phyloP scores from a whole-genome alignment of 2,329 filamentous ascomycete species.

The Diaporthe destruens region DNA sequence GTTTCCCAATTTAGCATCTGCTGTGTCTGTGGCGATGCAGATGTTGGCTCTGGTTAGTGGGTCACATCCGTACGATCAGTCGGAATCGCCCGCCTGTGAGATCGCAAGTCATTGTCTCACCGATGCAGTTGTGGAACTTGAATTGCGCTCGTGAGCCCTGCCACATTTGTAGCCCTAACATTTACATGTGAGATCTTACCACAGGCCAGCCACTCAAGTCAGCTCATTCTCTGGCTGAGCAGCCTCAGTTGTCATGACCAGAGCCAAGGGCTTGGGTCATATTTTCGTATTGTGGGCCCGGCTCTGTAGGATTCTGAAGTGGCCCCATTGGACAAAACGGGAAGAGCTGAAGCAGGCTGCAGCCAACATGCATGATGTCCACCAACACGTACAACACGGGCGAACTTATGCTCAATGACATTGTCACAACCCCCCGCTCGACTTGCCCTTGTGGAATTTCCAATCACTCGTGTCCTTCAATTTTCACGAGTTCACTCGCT shows the following conservation, averaged over 20 bases:
- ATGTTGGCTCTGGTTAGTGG: neutral
- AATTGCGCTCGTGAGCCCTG: too few relatives aligned
- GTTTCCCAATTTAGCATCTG: neutral
- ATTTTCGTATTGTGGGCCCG: neutral
- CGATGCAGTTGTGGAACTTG: neutral
- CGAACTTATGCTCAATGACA: constrained; percentile 13
- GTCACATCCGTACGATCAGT: neutral
- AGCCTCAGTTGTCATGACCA: neutral
- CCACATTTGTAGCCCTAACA: neutral
- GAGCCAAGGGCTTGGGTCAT: constrained; percentile 8
- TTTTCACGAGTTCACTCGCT: neutral
- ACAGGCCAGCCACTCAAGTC: neutral
- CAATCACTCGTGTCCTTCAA: neutral
- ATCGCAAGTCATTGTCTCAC: neutral
- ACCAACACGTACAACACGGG: constrained; percentile 2
- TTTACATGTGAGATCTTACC: neutral
- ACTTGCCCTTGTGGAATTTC: neutral
- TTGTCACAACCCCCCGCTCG: constrained; percentile 19
- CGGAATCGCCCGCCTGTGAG: too few relatives aligned
- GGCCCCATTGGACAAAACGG: neutral
- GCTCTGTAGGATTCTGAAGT: neutral
- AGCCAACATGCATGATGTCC: constrained; percentile 34
- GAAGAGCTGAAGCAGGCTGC: constrained; percentile 16
- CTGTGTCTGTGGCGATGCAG: too few relatives aligned
- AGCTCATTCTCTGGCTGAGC: neutral